Evolutionary conservation across 108 stramenopile genomes (phyloP).

Genomic region (Cyclostephanos tholiformis): DNA sequence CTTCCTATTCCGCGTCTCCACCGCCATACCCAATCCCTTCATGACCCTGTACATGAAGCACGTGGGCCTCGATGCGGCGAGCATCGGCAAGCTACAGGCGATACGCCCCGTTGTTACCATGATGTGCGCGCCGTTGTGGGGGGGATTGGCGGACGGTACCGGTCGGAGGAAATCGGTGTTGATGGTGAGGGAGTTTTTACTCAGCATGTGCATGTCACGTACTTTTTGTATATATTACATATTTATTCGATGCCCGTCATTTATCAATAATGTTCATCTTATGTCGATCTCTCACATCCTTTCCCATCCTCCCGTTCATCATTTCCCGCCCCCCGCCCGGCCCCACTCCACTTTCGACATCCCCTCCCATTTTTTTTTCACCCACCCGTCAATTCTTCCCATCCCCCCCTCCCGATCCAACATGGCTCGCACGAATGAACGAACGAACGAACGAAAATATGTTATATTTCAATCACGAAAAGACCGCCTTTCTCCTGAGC

Average conservation of each 20-base stretch:
- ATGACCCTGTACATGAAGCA: slow-evolving; percentile 47
- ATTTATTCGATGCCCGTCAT: not conserved
- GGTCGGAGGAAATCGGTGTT: slow-evolving; percentile 33
- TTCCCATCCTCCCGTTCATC: not conserved
- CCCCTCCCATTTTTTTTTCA: too few species aligned
- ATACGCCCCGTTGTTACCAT: slow-evolving; percentile 43
- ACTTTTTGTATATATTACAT: not conserved
- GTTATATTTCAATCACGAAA: too few species aligned
- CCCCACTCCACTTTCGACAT: too few species aligned
- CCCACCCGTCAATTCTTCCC: too few species aligned
- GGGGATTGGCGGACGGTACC: slow-evolving; percentile 29
- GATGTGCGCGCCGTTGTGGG: slow-evolving; percentile 39
- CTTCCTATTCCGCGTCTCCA: slow-evolving; percentile 45
- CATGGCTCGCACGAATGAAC: too few species aligned
- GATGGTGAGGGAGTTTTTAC: slow-evolving; percentile 23
- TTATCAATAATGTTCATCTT: not conserved
- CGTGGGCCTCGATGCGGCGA: slow-evolving; percentile 18
- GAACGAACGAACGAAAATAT: not conserved
- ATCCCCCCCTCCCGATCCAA: too few species aligned
- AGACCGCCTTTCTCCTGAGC: slow-evolving; percentile 28
- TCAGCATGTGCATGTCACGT: too few species aligned
- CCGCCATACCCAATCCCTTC: slow-evolving; percentile 36
- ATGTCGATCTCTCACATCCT: not conserved
- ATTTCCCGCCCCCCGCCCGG: too few species aligned
- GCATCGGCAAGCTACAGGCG: slow-evolving; percentile 43